Evolutionary conservation across 495 filamentous ascomycete genomes (phyloP), one percentile per base, ranked within the genome.

Genomic region (Podospora pseudocomata): DNA sequence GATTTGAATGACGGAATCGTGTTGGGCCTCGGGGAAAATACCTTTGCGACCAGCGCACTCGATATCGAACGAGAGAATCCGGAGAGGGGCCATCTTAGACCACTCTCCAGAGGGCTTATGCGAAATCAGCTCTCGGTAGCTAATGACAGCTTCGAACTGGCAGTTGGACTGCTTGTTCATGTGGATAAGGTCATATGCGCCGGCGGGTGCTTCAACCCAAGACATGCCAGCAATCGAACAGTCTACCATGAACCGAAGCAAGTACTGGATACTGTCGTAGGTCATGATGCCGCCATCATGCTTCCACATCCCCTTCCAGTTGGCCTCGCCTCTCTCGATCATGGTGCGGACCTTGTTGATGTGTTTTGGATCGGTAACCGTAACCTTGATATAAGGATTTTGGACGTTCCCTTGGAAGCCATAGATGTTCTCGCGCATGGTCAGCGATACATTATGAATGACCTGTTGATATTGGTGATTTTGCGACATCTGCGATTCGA

Each of bases 11-110:
- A 99, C 94, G 0, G 94, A 92, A 76, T 99, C 95, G 28, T 91
- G 79, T 68, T 93, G 85, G 23, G 96, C 86, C 79, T 98, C 94
- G 4, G 95, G 95, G 76, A 99, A 99, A 75, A 99, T 89, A 54
- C 95, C 95, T 78, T 97, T 97, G 70, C 95, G 91, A 28, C 95
- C 95, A 68, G 95, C 96, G 76, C 95, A 99, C 77, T 99, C 95
- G 71, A 99, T 99, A 87, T 99, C 95, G 70, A 99, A 97, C 2
- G 94, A 97, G 16, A 99, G 79, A 63, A 97, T 88, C 53, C 95
- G 88, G 20, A 99, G 82, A 1, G 95, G 95, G 0, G 95, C 96
- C 92, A 99, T 98, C 80, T 97, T 99, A 11, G 92, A 92, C 92
- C 95, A 99, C 75, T 98, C 95, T 4, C 94, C 95, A 67, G 91